Conservation (phyloP, 768 basidiomycete species). For the Obba rivulosa region DNA sequence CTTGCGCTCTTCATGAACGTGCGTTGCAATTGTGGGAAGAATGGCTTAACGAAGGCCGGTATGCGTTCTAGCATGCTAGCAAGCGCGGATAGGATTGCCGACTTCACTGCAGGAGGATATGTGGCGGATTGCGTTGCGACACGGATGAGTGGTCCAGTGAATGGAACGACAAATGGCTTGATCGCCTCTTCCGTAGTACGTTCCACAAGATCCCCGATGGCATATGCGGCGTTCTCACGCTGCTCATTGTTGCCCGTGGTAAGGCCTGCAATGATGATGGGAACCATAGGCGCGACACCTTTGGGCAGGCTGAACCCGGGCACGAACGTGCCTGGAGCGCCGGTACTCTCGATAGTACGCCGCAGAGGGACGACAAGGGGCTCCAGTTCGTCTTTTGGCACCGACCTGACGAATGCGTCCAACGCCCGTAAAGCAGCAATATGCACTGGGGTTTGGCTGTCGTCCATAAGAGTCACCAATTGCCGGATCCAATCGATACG, state of each 20-base stretch:
- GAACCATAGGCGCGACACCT: conserved; percentile 78
- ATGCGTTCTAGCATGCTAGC: conserved; percentile 81
- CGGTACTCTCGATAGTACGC: conserved; percentile 80
- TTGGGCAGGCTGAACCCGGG: conserved; percentile 85
- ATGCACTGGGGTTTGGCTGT: conserved; percentile 67
- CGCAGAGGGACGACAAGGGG: conserved; percentile 86
- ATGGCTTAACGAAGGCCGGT: conserved; percentile 88
- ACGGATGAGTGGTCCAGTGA: conserved; percentile 93
- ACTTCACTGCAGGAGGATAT: conserved; percentile 91
- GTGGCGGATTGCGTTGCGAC: conserved; percentile 87
- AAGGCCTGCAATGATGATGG: conserved; percentile 87
- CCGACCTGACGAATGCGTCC: conserved; percentile 82
- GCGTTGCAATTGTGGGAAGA: conserved; percentile 96
- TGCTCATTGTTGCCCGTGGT: conserved; percentile 94
- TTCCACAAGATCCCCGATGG: conserved; percentile 93
- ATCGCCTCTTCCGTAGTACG: conserved; percentile 79
- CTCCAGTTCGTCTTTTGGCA: conserved; percentile 92
- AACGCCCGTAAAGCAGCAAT: conserved; percentile 79
- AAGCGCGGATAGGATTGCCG: conserved; percentile 82
- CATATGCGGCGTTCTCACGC: conserved; percentile 91
- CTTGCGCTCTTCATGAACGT: conserved; percentile 93
- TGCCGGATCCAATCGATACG: conserved; percentile 94
- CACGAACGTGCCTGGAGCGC: conserved; percentile 68
- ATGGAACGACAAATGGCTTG: conserved; percentile 93
- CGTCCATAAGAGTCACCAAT: conserved; percentile 78